Evolutionary conservation across 1,284 basidiomycete genomes (phyloP), one percentile per base, ranked within the genome.

Genomic region (Tilletia walkeri): DNA sequence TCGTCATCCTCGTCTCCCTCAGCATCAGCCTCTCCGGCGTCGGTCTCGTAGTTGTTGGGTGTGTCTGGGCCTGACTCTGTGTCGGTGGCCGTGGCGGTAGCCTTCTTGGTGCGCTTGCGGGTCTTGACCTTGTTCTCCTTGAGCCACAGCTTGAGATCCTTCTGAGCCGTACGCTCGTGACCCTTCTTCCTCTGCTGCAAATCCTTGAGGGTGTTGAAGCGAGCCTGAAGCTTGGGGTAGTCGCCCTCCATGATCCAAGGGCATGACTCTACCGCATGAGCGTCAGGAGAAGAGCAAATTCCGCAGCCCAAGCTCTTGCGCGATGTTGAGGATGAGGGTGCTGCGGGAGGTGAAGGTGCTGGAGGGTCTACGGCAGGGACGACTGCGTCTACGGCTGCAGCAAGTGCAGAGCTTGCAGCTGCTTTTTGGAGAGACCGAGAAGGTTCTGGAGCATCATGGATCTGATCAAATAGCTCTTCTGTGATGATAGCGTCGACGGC

Each of bases 241-340:
- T 63, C 38, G 36, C 59, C 59, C 34, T 63, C 59, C 18, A 36
- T 24, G n/a, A 63, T 63, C 59, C 59, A 63, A 14, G 59, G 59
- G 36, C 59, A 63, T 4, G 34, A 38, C n/a, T 38, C 34, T 3
- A 39, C 12, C 0, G 59, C 14, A 36, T 63, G 59, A 18, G 34
- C 14, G 36, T 63, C 59, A 12, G 36, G 34, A 18, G 59, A 10
- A 10, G 59, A 63, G 59, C 59, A 63, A n/a, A 63, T 41, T 10
- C 59, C 59, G n/a, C 59, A 63, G 36, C 59, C 59, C 36, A 12
- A 9, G 12, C 3, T n/a, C 36, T 63, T 63, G 34, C 36, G 30
- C 7, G 59, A 56, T 6, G 50, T 14, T 5, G 54, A 56, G n/a
- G 20, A 36, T 14, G 59, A n/a, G 34, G 59, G 9, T 63, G 59